phyloP scores from a whole-genome alignment of 2,329 filamentous ascomycete species.

The Geoglossum cookeanum region DNA sequence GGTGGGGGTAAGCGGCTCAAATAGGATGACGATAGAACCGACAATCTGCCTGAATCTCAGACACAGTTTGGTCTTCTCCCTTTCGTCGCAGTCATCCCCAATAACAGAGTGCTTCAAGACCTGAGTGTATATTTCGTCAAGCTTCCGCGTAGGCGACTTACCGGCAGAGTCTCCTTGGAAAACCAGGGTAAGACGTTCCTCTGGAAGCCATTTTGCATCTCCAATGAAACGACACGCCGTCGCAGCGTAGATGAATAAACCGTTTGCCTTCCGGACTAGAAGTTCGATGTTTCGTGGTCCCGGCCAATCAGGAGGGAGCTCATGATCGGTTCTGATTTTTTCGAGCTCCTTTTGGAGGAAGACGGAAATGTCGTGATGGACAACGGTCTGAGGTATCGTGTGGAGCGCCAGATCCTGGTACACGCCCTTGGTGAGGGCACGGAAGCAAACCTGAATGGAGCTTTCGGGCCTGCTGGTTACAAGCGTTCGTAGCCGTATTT shows the following conservation, averaged over 20 bases:
- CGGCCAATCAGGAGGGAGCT: slow-evolving; percentile 17
- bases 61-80: neutral
- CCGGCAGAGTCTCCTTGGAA: slow-evolving; percentile 8
- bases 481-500: slow-evolving; percentile 12
- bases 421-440: neutral
- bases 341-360: slow-evolving; percentile 13
- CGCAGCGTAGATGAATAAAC: slow-evolving; percentile 20
- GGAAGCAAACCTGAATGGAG: slow-evolving; percentile 11
- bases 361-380: slow-evolving; percentile 20
- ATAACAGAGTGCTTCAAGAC: slow-evolving; percentile 11
- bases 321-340: neutral
- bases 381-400: slow-evolving; percentile 1
- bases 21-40: neutral
- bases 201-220: slow-evolving; percentile 8
- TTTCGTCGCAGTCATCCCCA: slow-evolving; percentile 7
- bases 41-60: slow-evolving; percentile 3
- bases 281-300: slow-evolving; percentile 10
- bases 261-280: slow-evolving; percentile 16
- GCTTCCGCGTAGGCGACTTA: slow-evolving; percentile 1
- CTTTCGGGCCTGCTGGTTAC: slow-evolving; percentile 16
- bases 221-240: neutral
- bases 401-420: too few relatives aligned
- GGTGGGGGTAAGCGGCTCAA: neutral
- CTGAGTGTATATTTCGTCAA: slow-evolving; percentile 14
- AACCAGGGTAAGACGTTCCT: slow-evolving; percentile 12